Percentiles rank a stretch among this genome's conserved stretches.
Evolutionary conservation across 768 basidiomycete genomes (phyloP).

Genomic region (Kwoniella dendrophila): DNA sequence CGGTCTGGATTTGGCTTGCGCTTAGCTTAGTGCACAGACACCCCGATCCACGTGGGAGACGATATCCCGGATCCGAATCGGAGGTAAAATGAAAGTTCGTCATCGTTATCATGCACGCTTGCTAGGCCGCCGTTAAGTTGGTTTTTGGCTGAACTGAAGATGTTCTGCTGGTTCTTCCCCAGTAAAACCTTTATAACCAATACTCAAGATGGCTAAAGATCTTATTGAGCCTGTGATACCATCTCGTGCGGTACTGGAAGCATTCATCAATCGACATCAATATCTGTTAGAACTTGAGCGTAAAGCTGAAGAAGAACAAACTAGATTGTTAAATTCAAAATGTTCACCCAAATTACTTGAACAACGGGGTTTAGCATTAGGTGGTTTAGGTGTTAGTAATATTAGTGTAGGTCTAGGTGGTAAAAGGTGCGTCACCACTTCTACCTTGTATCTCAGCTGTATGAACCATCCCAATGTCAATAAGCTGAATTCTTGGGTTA

Average conservation of each 20-base stretch:
- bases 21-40: too few relatives aligned
- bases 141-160: too few relatives aligned
- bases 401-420: constrained; percentile 88
- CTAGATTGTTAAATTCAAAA: constrained; percentile 74
- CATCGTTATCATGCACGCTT: too few relatives aligned
- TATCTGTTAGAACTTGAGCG: constrained; percentile 71
- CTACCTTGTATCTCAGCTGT: too few relatives aligned
- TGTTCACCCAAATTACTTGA: constrained; percentile 84
- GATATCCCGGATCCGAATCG: too few relatives aligned
- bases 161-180: too few relatives aligned
- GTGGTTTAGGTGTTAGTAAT: constrained; percentile 69
- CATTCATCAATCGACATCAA: constrained; percentile 47
- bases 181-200: too few relatives aligned
- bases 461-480: not conserved
- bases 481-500: not conserved
- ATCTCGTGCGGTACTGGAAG: constrained; percentile 27
- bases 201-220: not conserved
- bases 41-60: too few relatives aligned
- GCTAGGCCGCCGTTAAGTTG: too few relatives aligned
- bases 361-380: constrained; percentile 78
- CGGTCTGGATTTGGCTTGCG: too few relatives aligned
- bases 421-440: constrained; percentile 67
- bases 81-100: too few relatives aligned
- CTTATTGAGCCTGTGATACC: constrained; percentile 34
- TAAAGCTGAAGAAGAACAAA: constrained; percentile 79